Evolutionary conservation across 306 rosid genomes (phyloP).

Genomic region (Crotalaria pallida): DNA sequence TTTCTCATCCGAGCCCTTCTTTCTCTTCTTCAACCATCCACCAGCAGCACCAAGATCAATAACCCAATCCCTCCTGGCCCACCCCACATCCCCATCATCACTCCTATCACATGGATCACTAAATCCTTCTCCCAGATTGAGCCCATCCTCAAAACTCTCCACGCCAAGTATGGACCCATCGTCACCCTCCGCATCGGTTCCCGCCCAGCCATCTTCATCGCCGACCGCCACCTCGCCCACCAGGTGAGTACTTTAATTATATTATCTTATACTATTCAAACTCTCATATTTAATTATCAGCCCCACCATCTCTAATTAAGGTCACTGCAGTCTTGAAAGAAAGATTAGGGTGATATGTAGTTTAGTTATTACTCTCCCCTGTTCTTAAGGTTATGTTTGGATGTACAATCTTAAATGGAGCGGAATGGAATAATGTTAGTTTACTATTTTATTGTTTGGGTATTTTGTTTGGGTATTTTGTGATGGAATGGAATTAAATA

Average conservation of each 20-base stretch:
- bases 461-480: too few species aligned
- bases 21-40: background rate
- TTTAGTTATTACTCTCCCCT: too few species aligned
- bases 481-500: too few species aligned
- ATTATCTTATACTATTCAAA: too few species aligned
- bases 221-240: constrained; percentile 32
- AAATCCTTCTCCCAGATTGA: constrained; percentile 11
- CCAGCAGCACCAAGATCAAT: background rate
- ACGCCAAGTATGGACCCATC: constrained; percentile 36
- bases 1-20: background rate
- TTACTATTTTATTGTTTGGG: too few species aligned
- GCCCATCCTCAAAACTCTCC: background rate
- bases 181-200: constrained; percentile 21
- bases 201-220: constrained; percentile 24
- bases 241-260: background rate
- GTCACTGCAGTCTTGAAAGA: too few species aligned
- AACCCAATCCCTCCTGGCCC: constrained; percentile 20
- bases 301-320: too few species aligned
- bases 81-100: constrained; percentile 14
- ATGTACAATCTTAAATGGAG: too few species aligned
- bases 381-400: too few species aligned
- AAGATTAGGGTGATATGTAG: too few species aligned
- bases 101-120: background rate
- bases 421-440: too few species aligned
- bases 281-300: too few species aligned